phyloP scores from a whole-genome alignment of 768 basidiomycete genomes.

The Phylloporus sp. region DNA sequence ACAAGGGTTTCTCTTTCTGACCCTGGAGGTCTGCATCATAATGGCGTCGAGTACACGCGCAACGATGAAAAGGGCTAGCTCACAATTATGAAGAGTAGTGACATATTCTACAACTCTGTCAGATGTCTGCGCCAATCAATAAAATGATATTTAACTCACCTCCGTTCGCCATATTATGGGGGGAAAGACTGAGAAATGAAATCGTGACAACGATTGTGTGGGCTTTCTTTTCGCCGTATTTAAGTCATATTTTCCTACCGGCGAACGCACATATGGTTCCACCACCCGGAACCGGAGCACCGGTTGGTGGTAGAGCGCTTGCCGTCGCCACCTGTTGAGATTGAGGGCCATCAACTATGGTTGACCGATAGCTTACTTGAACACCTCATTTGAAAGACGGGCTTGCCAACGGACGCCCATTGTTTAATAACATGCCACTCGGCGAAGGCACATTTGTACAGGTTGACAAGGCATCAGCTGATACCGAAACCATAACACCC shows the following conservation, averaged over 20 bases:
- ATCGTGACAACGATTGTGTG: background rate
- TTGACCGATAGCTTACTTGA: conserved; percentile 14
- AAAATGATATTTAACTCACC: conserved; percentile 11
- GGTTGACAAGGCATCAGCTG: background rate
- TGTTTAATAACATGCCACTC: background rate
- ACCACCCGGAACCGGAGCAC: conserved; percentile 1
- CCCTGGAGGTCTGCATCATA: conserved; percentile 35
- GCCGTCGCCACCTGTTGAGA: background rate
- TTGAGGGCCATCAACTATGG: background rate
- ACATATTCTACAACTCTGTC: conserved; percentile 25
- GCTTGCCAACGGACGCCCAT: conserved; percentile 5
- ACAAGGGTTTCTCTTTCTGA: conserved; percentile 22
- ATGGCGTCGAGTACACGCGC: background rate
- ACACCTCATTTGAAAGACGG: conserved; percentile 20
- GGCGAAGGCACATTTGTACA: background rate
- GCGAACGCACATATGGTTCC: conserved; percentile 3
- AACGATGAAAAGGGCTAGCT: conserved; percentile 11
- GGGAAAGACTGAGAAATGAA: background rate
- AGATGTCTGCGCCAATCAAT: conserved; percentile 1
- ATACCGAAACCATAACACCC: conserved; percentile 1
- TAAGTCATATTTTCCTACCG: conserved; percentile 14
- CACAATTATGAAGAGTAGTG: conserved; percentile 45
- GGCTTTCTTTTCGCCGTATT: conserved; percentile 17
- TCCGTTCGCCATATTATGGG: conserved; percentile 17
- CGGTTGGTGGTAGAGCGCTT: background rate